Base-by-base conservation (phyloP, 805 yeast species). In the Zygoascus tannicola region DNA sequence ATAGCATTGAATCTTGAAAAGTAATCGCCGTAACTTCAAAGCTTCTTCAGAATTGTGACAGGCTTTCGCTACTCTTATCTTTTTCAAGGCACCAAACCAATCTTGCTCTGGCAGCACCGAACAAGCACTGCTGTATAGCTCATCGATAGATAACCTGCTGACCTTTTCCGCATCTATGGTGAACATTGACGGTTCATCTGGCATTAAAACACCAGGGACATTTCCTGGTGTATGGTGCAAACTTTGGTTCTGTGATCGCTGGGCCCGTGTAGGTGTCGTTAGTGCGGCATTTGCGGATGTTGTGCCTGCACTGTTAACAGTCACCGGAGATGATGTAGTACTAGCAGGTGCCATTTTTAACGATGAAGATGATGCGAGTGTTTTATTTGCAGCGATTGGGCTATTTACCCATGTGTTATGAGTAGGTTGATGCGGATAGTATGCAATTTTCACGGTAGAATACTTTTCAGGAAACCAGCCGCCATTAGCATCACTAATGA, bases 51-150 rank as follows among this genome's bases (percentile, higher is more conserved):
- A 71, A 15, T 47, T 44, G 4, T 71, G 18, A 32, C 84, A 86
- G 0, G 94, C 77, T 60, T 85, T 86, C 1, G 87, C 85, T 23
- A 75, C 67, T 4, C 78, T 64, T 0, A 81, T 80, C 36, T 71
- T 73, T 32, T 80, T 60, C 1, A 80, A 73, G 53, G 80, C 85
- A 30, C 75, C 78, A 46, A 71, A 70, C 78, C 84, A 77, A 32
- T 64, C 68, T n/a, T 78, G 78, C 28, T 70, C 57, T 2, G 95
- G 94, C 4, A 63, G 43, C 18, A 45, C 43, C 2, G 43, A 26
- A n/a, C 44, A 46, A 4, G 56, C 51, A n/a, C 44, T 43, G 2
- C 44, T 42, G n/a, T 59, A 43, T 4, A 61, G 38, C 7, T 41
- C 51, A 8, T 45, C 45, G n/a, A 46, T 40, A 3, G 61, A 63